Conservation (phyloP, 202 grass and related monocot genomes). For the Bolboschoenoplectus hybrid region DNA sequence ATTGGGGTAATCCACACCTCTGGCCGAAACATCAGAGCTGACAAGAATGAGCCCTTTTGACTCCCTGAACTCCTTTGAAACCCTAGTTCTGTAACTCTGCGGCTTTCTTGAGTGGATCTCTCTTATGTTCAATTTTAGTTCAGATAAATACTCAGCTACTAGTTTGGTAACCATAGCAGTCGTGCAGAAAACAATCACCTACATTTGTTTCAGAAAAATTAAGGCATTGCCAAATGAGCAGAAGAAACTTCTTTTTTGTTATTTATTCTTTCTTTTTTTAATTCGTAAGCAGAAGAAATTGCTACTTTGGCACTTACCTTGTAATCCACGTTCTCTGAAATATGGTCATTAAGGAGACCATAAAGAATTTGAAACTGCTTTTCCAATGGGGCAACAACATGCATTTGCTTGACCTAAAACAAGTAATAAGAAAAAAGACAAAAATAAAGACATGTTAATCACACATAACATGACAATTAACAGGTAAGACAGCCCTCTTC, state of each 20-base stretch:
- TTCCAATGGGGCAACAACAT: conserved; percentile 79
- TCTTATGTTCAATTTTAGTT: conserved; percentile 86
- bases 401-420: conserved; percentile 96
- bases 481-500: background rate
- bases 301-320: conserved; percentile 52
- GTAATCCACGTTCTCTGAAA: conserved; percentile 92
- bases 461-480: conserved; percentile 1
- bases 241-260: background rate
- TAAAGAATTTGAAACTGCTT: conserved; percentile 88
- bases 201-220: conserved; percentile 44
- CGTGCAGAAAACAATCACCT: conserved; percentile 98
- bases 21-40: conserved; percentile 91
- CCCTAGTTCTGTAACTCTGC: conserved; percentile 91
- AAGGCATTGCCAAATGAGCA: background rate
- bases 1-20: conserved; percentile 98
- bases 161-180: conserved; percentile 92
- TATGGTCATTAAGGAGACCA: conserved; percentile 85
- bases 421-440: conserved; percentile 20
- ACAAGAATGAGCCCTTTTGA: conserved; percentile 98
- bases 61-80: conserved; percentile 99
- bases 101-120: conserved; percentile 98
- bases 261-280: background rate
- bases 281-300: background rate
- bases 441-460: background rate
- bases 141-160: conserved; percentile 78